Conservation (phyloP, 208 protist genomes). For the Porcisia hertigi region DNA sequence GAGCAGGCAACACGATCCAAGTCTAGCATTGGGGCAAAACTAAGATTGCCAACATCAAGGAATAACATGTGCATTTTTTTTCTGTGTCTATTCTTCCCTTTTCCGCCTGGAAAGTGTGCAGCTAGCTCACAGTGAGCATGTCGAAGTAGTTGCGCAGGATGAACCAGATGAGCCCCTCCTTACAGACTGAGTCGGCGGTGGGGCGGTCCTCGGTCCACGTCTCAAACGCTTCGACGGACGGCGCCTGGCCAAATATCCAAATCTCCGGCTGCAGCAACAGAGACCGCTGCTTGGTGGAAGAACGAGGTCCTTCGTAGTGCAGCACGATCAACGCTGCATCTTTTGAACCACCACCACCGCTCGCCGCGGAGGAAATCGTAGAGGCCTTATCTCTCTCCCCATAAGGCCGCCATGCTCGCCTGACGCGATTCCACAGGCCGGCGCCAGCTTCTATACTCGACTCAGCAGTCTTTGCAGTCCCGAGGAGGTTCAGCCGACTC, state of each 20-base stretch:
- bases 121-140: constrained; percentile 55
- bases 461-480: background rate
- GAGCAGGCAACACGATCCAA: no score
- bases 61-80: no score
- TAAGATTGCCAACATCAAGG: no score
- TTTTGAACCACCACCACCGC: background rate
- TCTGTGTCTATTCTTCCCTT: no score
- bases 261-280: constrained; percentile 73
- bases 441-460: background rate
- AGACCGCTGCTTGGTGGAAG: constrained; percentile 63
- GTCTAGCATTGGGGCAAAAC: no score
- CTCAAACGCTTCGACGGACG: constrained; percentile 66
- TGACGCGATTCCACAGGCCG: constrained; percentile 1
- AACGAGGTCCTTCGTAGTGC: constrained; percentile 83
- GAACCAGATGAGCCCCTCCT: constrained; percentile 76
- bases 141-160: constrained; percentile 75
- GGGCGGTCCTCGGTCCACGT: constrained; percentile 69
- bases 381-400: background rate
- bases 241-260: constrained; percentile 66
- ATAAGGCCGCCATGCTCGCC: background rate
- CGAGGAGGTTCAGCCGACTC: constrained; percentile 40
- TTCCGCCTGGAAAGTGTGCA: no score
- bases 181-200: constrained; percentile 46
- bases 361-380: background rate
- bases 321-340: constrained; percentile 83